Percentiles rank a stretch among this genome's conserved stretches.
Conservation (phyloP, 805 yeast species). For the Candida stauntonica region DNA sequence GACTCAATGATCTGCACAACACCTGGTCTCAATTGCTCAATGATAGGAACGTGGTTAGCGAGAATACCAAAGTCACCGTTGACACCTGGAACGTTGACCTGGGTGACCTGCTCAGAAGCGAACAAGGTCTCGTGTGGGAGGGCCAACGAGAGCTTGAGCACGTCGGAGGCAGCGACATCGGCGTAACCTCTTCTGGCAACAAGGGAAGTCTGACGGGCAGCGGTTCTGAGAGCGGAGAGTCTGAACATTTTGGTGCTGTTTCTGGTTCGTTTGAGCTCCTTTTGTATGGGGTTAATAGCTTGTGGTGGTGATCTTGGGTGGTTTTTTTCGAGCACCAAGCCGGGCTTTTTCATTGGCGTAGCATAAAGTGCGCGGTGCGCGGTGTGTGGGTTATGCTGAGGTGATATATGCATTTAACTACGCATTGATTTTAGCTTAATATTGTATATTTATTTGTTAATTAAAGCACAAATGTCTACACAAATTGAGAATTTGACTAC, state of each 20-base stretch:
- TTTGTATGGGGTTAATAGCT: not conserved
- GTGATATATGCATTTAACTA: not conserved
- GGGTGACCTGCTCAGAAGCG: slow-evolving; percentile 44
- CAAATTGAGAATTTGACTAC: slow-evolving; percentile 14
- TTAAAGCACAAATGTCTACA: slow-evolving; percentile 8
- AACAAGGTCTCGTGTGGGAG: slow-evolving; percentile 78
- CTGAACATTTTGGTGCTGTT: slow-evolving; percentile 24
- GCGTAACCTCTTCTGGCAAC: slow-evolving; percentile 83
- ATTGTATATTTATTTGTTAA: not conserved
- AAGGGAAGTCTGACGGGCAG: slow-evolving; percentile 38
- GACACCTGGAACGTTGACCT: slow-evolving; percentile 94
- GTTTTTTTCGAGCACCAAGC: slow-evolving; percentile 2
- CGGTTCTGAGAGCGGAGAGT: slow-evolving; percentile 24
- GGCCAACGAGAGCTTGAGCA: slow-evolving; percentile 82
- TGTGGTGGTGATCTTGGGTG: slow-evolving; percentile 1
- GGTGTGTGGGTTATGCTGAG: not conserved
- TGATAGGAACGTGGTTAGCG: slow-evolving; percentile 96
- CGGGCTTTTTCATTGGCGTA: not conserved
- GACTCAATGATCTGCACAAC: slow-evolving; percentile 85
- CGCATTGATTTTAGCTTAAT: too few species aligned
- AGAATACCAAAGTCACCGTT: slow-evolving; percentile 96
- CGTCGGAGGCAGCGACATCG: slow-evolving; percentile 69
- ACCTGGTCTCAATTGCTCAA: slow-evolving; percentile 96
- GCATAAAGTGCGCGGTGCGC: not conserved
- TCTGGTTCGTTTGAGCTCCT: not conserved